phyloP scores from a whole-genome alignment of 2,329 filamentous ascomycete genomes.

The Fusarium illudens region DNA sequence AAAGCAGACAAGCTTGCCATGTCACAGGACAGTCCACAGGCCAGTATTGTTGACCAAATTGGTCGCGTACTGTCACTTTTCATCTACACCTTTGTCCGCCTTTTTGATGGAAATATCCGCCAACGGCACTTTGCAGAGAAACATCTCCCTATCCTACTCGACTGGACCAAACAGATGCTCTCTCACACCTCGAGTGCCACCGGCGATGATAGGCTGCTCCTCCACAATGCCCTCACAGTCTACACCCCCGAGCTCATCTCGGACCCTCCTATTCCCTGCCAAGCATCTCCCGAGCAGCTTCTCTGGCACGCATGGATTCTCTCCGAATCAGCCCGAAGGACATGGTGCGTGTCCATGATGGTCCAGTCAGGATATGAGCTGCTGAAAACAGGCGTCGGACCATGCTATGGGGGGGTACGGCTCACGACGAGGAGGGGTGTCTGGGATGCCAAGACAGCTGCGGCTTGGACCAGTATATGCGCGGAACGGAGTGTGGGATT shows the following conservation, averaged over 20 bases:
- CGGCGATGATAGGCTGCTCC: constrained; percentile 11
- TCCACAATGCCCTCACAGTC: constrained; percentile 8
- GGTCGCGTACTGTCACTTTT: constrained; percentile 37
- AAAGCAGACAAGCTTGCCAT: constrained; percentile 7
- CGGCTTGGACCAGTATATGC: constrained; percentile 31
- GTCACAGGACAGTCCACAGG: neutral
- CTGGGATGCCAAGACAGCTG: constrained; percentile 40
- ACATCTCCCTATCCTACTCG: constrained; percentile 20
- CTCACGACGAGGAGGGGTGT: constrained; percentile 40
- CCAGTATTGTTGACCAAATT: neutral
- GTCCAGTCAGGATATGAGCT: constrained; percentile 30
- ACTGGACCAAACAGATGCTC: constrained; percentile 30
- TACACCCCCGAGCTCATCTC: neutral
- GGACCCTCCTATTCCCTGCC: neutral
- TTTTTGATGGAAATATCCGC: constrained; percentile 36
- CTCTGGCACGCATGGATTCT: constrained; percentile 46
- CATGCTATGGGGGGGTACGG: constrained; percentile 22
- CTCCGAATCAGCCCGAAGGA: constrained; percentile 43
- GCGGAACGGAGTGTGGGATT: constrained; percentile 28
- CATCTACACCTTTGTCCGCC: constrained; percentile 36
- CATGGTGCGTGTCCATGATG: constrained; percentile 37
- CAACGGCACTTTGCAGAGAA: constrained; percentile 36
- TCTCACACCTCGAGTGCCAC: neutral
- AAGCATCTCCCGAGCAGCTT: constrained; percentile 15
- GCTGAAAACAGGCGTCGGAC: constrained; percentile 16